Conservation (phyloP, 768 basidiomycete species). For the Rubroboletus satanas region DNA sequence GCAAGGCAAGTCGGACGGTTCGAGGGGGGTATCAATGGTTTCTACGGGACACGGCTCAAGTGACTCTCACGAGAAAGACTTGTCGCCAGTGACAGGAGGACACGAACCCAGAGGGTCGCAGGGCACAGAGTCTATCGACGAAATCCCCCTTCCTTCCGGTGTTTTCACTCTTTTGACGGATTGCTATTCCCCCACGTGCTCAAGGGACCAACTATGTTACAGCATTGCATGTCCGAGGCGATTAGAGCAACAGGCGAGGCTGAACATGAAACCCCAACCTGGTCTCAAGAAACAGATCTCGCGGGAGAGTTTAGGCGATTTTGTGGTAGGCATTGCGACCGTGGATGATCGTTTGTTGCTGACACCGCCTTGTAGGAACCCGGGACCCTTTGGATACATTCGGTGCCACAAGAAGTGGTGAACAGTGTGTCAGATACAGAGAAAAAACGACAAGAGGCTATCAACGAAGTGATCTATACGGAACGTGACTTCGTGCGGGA, state of each 20-base stretch:
- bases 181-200: conserved; percentile 98
- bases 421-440: conserved; percentile 90
- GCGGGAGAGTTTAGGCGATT: conserved; percentile 74
- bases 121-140: conserved; percentile 49
- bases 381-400: conserved; percentile 92
- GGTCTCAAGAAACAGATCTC: conserved; percentile 83
- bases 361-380: conserved; percentile 49
- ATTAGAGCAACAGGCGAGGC: conserved; percentile 87
- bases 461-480: conserved; percentile 93
- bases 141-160: conserved; percentile 77
- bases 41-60: conserved; percentile 32
- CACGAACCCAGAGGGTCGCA: conserved; percentile 29
- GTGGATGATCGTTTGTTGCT: background rate
- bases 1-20: conserved; percentile 17
- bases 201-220: conserved; percentile 91
- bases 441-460: conserved; percentile 95
- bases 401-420: conserved; percentile 90
- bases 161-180: conserved; percentile 96
- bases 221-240: conserved; percentile 94
- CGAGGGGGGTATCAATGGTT: conserved; percentile 22
- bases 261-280: conserved; percentile 93
- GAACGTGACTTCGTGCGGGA: conserved; percentile 98
- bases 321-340: conserved; percentile 48
- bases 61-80: conserved; percentile 35
- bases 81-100: conserved; percentile 25